Percentiles rank a stretch among this genome's conserved stretches.
Conservation (phyloP, 352 stramenopile genomes). For the Globisporangium parvum region DNA sequence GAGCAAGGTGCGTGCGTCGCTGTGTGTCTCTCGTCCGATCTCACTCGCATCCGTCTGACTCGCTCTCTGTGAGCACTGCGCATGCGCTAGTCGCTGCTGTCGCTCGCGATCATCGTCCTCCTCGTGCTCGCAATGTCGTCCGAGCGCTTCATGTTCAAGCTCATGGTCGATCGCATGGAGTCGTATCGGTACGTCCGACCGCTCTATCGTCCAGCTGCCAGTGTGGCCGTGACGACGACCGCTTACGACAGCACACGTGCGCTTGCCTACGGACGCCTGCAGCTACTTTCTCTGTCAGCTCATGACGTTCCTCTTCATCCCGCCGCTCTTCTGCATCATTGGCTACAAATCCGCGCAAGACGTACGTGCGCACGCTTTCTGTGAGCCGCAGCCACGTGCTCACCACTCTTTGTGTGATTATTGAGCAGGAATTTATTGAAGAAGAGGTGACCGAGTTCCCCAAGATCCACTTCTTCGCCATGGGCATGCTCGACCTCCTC, state of each 20-base stretch:
- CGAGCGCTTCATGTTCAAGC: conserved; percentile 85
- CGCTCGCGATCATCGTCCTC: conserved; percentile 62
- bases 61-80: background rate
- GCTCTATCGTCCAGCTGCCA: too few relatives aligned
- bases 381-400: background rate
- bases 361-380: conserved; percentile 19
- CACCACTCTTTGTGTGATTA: background rate
- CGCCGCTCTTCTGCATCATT: conserved; percentile 81
- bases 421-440: conserved; percentile 77
- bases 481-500: conserved; percentile 76
- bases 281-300: conserved; percentile 86
- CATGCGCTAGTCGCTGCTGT: conserved; percentile 55
- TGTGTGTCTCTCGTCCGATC: background rate
- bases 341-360: conserved; percentile 78
- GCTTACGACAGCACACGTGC: background rate
- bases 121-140: conserved; percentile 74
- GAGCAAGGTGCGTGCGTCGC: conserved; percentile 42
- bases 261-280: background rate
- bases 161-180: conserved; percentile 87
- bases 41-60: background rate
- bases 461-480: conserved; percentile 84
- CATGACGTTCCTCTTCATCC: conserved; percentile 87
- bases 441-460: conserved; percentile 82
- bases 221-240: too few relatives aligned
- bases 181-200: conserved; percentile 60